These are phyloP conservation scores for Suillus ampliporus DNA, from an alignment of 768 basidiomycete genomes.

Conservation along the genomic window DNA sequence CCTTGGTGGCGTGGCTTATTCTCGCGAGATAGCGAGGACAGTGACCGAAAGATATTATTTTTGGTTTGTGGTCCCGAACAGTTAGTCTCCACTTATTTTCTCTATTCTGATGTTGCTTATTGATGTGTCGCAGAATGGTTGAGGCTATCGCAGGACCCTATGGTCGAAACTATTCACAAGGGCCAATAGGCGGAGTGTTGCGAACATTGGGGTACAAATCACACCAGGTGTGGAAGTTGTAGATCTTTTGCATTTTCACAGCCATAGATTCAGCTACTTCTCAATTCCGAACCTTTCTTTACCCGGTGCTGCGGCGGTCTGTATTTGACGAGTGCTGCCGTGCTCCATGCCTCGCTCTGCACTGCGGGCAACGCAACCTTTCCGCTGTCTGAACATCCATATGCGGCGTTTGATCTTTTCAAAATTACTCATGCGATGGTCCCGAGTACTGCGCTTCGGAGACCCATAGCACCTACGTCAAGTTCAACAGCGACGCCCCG, in stretches of 20 bases:
- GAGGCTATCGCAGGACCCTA: constrained; percentile 75
- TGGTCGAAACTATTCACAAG: constrained; percentile 79
- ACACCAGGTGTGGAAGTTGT: constrained; percentile 75
- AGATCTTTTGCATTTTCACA: constrained; percentile 2
- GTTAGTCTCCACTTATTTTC: constrained; percentile 47
- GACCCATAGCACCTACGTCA: not conserved
- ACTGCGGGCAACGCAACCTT: not conserved
- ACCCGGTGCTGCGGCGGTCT: not conserved
- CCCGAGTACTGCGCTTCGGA: not conserved
- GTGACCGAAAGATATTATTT: constrained; percentile 59
- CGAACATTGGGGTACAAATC: constrained; percentile 65
- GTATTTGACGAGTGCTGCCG: not conserved
- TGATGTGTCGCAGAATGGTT: constrained; percentile 63
- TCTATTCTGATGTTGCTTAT: not conserved
- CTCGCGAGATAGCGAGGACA: constrained; percentile 8
- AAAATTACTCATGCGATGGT: not conserved
- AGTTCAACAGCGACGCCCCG: not conserved
- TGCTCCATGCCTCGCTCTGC: not conserved
- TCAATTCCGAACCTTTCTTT: not conserved
- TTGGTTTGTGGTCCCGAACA: constrained; percentile 86
- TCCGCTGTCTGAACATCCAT: not conserved
- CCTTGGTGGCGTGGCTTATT: constrained; percentile 40
- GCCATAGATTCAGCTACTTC: not conserved
- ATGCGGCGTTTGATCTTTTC: not conserved
- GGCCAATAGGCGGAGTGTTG: constrained; percentile 68